Evolutionary conservation across 176 grass and related monocot genomes (phyloP), one percentile per base, ranked within the genome.

Genomic region (Phoenix dactylifera): DNA sequence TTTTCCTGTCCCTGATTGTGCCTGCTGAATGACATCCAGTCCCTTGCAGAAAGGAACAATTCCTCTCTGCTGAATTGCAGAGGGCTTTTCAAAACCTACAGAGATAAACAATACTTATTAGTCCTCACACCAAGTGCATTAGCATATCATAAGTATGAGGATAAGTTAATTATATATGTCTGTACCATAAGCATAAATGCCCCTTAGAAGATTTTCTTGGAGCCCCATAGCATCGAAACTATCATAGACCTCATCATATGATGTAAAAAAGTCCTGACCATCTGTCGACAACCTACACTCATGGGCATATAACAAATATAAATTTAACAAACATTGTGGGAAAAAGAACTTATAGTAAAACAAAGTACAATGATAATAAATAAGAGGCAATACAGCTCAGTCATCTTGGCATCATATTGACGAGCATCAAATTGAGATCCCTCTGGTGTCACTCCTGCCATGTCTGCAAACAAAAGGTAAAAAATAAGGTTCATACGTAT

Each of bases 1-100:
- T 35, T 92, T 92, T 59, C 88, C 88, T 49, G 88, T 92, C 56
- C 82, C 88, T 55, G 88, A 92, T 4, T 92, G 88, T 60, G 88
- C 88, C 53, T 92, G 88, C 71, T 92, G 88, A 26, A 92, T 92
- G 63, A 92, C 88, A 74, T 92, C 88, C 52, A 86, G 75, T 22
- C 88, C 88, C 76, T 86, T 92, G 56, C 82, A 86, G 62, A 92
- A 92, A 2, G 88, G 88, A 22, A 92, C 83, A 32, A 92, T 92
- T 20, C 88, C 88, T 49, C 88, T 82, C 28, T 92, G 88, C 72
- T 92, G 88, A 60, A 92, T 92, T 12, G 88, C 88, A 7, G 88
- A 92, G 58, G 88, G 88, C 26, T 92, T 92, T 80, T 92, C 88
- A 82, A 90, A 90, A 76, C 87, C 87, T 63, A 50, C 19, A 22